A percentile compares a stretch with the other conserved stretches of the same genome.
Evolutionary conservation across 148 eudicot genomes (phyloP).

Genomic region (Nepenthes gracilis): DNA sequence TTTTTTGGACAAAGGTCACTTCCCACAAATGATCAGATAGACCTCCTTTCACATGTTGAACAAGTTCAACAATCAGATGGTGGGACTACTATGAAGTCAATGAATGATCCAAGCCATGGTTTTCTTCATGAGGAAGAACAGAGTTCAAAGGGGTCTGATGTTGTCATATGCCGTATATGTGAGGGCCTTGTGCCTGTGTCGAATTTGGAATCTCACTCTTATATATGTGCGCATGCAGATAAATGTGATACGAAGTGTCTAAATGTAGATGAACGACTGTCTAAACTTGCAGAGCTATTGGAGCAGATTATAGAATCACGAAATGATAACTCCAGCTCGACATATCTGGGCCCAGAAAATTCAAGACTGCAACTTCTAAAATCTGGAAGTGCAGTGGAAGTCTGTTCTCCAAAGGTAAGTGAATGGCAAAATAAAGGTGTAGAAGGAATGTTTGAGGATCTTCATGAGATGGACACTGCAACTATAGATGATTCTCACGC

Average conservation of each 20-base stretch:
- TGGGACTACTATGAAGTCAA: slow-evolving; percentile 7
- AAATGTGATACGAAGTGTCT: slow-evolving; percentile 33
- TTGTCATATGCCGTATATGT: slow-evolving; percentile 57
- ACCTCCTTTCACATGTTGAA: slow-evolving; percentile 7
- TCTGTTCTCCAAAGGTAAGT: slow-evolving; percentile 35
- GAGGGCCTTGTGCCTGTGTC: slow-evolving; percentile 41
- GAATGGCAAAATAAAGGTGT: slow-evolving; percentile 45
- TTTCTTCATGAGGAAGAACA: slow-evolving; percentile 20
- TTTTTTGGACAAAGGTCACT: not conserved
- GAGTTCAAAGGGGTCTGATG: slow-evolving; percentile 23
- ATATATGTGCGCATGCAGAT: slow-evolving; percentile 60
- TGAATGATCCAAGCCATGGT: slow-evolving; percentile 8
- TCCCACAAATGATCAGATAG: slow-evolving; percentile 1
- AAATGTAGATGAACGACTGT: slow-evolving; percentile 37
- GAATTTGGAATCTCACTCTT: slow-evolving; percentile 52
- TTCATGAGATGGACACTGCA: slow-evolving; percentile 75
- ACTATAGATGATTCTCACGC: slow-evolving; percentile 37
- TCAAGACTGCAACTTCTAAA: slow-evolving; percentile 12
- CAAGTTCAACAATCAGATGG: slow-evolving; percentile 12
- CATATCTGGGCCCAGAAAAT: slow-evolving; percentile 34
- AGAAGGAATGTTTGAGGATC: slow-evolving; percentile 59
- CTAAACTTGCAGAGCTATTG: slow-evolving; percentile 41
- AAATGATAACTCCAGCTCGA: slow-evolving; percentile 15
- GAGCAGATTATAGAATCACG: slow-evolving; percentile 38
- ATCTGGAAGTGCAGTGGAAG: slow-evolving; percentile 23